phyloP scores from a whole-genome alignment of 2,329 filamentous ascomycete species.

The Pseudogymnoascus sp. region DNA sequence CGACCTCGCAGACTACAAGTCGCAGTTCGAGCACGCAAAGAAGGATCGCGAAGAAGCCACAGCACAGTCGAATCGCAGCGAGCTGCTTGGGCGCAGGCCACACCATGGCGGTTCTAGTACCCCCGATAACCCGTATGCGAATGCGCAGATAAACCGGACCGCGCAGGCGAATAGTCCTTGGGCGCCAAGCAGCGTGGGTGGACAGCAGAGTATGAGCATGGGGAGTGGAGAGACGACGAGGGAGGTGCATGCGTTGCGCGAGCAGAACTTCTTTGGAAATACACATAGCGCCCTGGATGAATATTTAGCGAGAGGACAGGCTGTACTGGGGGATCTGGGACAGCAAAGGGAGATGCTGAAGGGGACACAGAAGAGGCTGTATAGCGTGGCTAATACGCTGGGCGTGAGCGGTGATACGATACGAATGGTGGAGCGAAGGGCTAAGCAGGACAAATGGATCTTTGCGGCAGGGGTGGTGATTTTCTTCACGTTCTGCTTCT shows the following conservation, averaged over 20 bases:
- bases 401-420: constrained; percentile 95
- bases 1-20: constrained; percentile 73
- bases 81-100: constrained; percentile 77
- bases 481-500: constrained; percentile 88
- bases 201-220: constrained; percentile 32
- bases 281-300: constrained; percentile 86
- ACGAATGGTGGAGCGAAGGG: constrained; percentile 86
- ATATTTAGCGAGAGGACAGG: constrained; percentile 83
- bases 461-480: constrained; percentile 80
- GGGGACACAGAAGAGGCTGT: constrained; percentile 82
- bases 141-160: constrained; percentile 32
- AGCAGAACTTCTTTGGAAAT: constrained; percentile 77
- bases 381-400: constrained; percentile 87
- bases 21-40: constrained; percentile 70
- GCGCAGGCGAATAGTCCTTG: constrained; percentile 21
- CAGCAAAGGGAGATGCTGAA: constrained; percentile 93
- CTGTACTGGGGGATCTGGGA: constrained; percentile 79
- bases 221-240: constrained; percentile 57
- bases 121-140: constrained; percentile 89
- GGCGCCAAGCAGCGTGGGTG: constrained; percentile 21
- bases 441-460: constrained; percentile 96
- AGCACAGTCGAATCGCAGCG: constrained; percentile 59
- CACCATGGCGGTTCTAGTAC: constrained; percentile 68
- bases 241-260: constrained; percentile 76
- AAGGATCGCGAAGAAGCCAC: constrained; percentile 66